Evolutionary conservation across 139 green algal genomes (phyloP).

Genomic region (Tetradesmus obliquus): DNA sequence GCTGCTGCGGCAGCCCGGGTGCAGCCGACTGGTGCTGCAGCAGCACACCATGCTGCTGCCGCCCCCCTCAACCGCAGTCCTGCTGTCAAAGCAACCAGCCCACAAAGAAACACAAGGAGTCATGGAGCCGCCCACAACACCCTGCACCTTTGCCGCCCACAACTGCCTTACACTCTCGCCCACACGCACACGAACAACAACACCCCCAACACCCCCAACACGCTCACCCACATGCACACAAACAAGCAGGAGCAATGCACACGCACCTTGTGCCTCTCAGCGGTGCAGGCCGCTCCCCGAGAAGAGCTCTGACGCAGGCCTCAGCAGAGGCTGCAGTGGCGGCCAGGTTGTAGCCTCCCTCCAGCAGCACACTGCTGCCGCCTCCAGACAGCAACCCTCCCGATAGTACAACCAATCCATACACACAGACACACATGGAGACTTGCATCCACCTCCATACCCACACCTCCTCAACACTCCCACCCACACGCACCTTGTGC

Average conservation of each 20-base stretch:
- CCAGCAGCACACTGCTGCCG: neutral
- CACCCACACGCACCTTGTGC: conserved; percentile 14
- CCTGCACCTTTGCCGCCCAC: no score
- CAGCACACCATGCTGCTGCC: no score
- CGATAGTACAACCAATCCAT: no score
- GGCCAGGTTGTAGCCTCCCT: no score
- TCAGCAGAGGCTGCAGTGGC: neutral
- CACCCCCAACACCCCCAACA: neutral
- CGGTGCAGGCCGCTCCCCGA: neutral
- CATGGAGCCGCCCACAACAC: no score
- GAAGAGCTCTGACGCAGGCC: neutral
- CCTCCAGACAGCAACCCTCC: neutral
- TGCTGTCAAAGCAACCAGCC: neutral
- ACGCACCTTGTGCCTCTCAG: neutral
- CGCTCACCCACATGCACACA: no score
- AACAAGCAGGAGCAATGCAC: no score
- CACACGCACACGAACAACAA: no score
- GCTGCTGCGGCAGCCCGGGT: no score
- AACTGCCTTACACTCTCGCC: no score
- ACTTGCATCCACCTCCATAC: neutral
- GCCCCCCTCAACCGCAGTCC: neutral
- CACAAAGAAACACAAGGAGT: neutral
- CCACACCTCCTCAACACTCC: neutral
- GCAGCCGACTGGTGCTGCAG: neutral
- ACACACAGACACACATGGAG: no score